Percentiles rank a stretch among this genome's conserved stretches.
Conservation (phyloP, 2,329 filamentous ascomycete genomes). For the Fusarium clavum region DNA sequence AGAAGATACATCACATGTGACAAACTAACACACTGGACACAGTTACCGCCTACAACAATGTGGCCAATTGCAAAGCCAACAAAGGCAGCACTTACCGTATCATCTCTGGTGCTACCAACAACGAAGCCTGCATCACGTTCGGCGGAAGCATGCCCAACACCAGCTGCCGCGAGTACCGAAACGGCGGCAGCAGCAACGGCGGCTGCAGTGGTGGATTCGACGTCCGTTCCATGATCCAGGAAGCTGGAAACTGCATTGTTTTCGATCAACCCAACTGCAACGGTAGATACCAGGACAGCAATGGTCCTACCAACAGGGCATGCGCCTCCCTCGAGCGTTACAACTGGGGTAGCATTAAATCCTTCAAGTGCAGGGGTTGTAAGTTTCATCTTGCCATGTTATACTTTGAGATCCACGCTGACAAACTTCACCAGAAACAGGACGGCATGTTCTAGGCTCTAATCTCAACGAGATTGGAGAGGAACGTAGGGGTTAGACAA, state of each 20-base stretch:
- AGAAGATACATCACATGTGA: accelerated
- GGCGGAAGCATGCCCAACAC: not conserved
- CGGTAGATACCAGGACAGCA: not conserved
- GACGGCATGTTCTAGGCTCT: not conserved
- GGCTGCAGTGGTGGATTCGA: not conserved
- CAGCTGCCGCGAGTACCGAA: not conserved
- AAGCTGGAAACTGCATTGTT: not conserved
- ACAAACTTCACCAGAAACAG: not conserved
- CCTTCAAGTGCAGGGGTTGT: not conserved
- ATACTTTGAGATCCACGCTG: accelerated
- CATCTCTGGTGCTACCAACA: not conserved
- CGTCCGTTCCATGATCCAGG: not conserved
- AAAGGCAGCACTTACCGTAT: not conserved
- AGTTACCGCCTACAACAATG: not conserved
- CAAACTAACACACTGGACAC: not conserved
- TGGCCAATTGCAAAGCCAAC: not conserved
- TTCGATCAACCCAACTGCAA: not conserved
- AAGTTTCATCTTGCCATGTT: not conserved
- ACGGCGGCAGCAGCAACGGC: not conserved
- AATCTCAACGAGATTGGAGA: not conserved
- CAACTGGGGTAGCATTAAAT: not conserved
- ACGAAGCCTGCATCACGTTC: not conserved
- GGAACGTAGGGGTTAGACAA: too few relatives aligned
- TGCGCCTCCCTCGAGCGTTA: not conserved
- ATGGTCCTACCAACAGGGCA: not conserved